Conservation (phyloP, 106 monocot genomes). For the Acanthochlamys bracteata region DNA sequence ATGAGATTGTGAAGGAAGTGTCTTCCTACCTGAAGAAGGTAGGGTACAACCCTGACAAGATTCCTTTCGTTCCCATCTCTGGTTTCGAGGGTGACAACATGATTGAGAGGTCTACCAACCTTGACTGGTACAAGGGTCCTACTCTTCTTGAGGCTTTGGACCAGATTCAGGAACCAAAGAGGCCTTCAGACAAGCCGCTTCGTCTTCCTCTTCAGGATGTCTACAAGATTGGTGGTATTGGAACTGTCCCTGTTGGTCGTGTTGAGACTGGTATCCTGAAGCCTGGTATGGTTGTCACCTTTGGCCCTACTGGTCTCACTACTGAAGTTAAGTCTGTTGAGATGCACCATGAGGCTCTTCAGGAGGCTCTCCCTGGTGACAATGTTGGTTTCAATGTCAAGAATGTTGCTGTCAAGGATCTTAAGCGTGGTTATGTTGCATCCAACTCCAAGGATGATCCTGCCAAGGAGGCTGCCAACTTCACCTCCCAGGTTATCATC, state of each 20-base stretch:
- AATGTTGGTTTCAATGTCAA: slow-evolving; percentile 14
- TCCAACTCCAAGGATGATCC: slow-evolving; percentile 17
- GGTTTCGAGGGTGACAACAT: slow-evolving; percentile 18
- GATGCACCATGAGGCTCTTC: slow-evolving; percentile 15
- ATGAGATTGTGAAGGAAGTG: slow-evolving; percentile 17
- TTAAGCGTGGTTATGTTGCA: slow-evolving; percentile 15
- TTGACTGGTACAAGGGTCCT: slow-evolving; percentile 17
- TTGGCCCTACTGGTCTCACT: slow-evolving; percentile 4
- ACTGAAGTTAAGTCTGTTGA: slow-evolving; percentile 14
- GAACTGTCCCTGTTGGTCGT: slow-evolving; percentile 15
- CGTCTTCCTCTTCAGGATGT: slow-evolving; percentile 17
- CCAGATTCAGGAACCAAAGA: slow-evolving; percentile 10
- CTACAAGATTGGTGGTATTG: slow-evolving; percentile 22
- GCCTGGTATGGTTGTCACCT: slow-evolving; percentile 15
- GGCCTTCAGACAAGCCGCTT: slow-evolving; percentile 15
- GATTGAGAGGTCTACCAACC: slow-evolving; percentile 18
- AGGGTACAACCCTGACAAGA: slow-evolving; percentile 17
- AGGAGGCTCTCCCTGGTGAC: slow-evolving; percentile 12
- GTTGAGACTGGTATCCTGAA: slow-evolving; percentile 12
- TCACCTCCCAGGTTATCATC: slow-evolving; percentile 20
- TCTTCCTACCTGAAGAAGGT: slow-evolving; percentile 17
- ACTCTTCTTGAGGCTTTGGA: slow-evolving; percentile 15
- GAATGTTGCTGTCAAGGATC: slow-evolving; percentile 16
- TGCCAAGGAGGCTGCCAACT: slow-evolving; percentile 16
- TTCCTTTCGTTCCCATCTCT: slow-evolving; percentile 18